A percentile compares a stretch with the other conserved stretches of the same genome.
Evolutionary conservation across 331 rosid species (phyloP).

Genomic region (Telfairia occidentalis): DNA sequence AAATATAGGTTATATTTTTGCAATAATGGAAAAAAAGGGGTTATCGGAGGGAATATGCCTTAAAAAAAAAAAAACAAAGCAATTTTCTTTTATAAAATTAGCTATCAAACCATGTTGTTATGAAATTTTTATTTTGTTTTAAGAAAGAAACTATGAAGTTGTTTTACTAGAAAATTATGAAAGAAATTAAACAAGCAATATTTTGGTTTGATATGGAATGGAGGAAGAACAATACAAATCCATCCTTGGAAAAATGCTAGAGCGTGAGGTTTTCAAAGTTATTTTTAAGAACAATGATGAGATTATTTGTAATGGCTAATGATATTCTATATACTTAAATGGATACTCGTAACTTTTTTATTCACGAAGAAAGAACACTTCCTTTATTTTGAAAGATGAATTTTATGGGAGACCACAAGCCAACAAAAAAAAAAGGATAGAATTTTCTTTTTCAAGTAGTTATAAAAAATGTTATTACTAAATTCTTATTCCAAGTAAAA

Average conservation of each 20-base stretch:
- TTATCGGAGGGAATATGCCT: background rate
- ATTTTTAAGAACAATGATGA: no score
- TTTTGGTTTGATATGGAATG: no score
- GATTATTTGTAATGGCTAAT: background rate
- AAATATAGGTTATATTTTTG: background rate
- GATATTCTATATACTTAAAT: background rate
- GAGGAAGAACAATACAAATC: no score
- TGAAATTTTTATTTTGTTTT: no score
- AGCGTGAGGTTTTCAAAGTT: no score
- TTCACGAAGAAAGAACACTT: background rate
- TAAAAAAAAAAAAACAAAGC: background rate
- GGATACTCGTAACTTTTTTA: background rate
- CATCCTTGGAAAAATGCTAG: no score
- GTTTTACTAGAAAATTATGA: no score
- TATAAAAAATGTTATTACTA: background rate
- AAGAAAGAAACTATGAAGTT: no score
- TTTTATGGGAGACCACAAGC: background rate
- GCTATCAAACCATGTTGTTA: background rate
- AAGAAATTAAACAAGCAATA: no score
- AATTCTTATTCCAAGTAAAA: background rate
- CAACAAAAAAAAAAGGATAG: background rate
- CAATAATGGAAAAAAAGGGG: background rate
- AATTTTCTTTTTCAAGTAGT: background rate
- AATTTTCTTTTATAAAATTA: background rate
- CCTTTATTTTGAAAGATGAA: background rate